Conservation (phyloP, 805 yeast species). For the Candida berthetii region DNA sequence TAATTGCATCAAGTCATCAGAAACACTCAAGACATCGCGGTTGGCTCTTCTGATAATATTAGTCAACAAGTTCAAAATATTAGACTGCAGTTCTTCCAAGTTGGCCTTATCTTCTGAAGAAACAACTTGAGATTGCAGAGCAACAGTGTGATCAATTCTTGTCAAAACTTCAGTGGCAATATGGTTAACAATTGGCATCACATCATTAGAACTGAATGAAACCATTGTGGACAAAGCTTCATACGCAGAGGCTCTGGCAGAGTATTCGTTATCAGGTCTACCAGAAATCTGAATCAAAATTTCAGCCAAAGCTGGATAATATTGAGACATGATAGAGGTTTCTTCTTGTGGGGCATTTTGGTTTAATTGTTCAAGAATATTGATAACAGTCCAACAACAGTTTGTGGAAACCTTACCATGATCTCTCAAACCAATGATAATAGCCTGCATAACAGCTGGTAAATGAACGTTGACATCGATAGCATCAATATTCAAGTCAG, state of each 20-base stretch:
- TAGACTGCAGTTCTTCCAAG: slow-evolving; percentile 85
- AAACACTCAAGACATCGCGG: slow-evolving; percentile 52
- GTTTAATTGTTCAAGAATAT: slow-evolving; percentile 77
- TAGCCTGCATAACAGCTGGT: slow-evolving; percentile 67
- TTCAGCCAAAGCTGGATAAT: slow-evolving; percentile 64
- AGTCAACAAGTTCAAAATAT: slow-evolving; percentile 24
- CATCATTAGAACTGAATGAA: slow-evolving; percentile 63
- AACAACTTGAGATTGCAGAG: slow-evolving; percentile 50
- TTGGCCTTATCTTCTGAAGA: slow-evolving; percentile 67
- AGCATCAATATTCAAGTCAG: slow-evolving; percentile 77
- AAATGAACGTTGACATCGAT: slow-evolving; percentile 61
- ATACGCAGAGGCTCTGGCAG: slow-evolving; percentile 92
- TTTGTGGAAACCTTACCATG: slow-evolving; percentile 94
- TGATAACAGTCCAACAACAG: slow-evolving; percentile 96
- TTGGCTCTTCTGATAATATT: slow-evolving; percentile 57
- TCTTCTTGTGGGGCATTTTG: slow-evolving; percentile 39
- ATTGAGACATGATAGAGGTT: slow-evolving; percentile 66
- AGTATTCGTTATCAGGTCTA: slow-evolving; percentile 74
- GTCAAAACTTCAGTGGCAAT: slow-evolving; percentile 71
- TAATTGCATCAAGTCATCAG: slow-evolving; percentile 82
- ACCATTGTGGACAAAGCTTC: slow-evolving; percentile 87
- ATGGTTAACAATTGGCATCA: slow-evolving; percentile 59
- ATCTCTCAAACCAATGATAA: slow-evolving; percentile 77
- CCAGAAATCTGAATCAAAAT: slow-evolving; percentile 64
- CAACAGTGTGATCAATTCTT: slow-evolving; percentile 67